These are phyloP conservation scores for Rhizopogon rudus DNA, from an alignment of 768 basidiomycete genomes.

Conservation along the genomic window DNA sequence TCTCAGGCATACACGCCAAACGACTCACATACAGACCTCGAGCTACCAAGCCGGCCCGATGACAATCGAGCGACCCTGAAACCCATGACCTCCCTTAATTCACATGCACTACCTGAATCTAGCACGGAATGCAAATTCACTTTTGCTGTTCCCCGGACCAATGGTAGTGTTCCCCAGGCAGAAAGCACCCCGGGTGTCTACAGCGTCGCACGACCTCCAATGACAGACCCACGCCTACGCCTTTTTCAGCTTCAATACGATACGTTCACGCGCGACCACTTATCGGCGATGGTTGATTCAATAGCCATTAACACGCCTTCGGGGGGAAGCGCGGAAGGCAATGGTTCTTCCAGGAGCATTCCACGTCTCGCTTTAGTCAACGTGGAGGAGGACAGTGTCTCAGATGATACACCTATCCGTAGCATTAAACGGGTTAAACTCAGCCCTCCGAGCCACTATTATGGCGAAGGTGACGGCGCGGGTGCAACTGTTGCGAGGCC, in stretches of 20 bases:
- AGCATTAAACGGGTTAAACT: conserved; percentile 80
- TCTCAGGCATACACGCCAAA: conserved; percentile 31
- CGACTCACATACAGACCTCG: conserved; percentile 22
- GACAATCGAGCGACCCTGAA: conserved; percentile 6
- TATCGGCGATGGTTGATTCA: conserved; percentile 91
- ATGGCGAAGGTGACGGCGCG: conserved; percentile 44
- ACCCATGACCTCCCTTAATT: conserved; percentile 8
- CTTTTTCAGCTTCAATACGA: conserved; percentile 95
- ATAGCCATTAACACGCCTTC: conserved; percentile 81
- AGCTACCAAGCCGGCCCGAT: conserved; percentile 9
- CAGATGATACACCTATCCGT: conserved; percentile 49
- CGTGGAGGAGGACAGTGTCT: conserved; percentile 39
- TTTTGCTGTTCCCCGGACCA: conserved; percentile 57
- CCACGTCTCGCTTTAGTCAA: conserved; percentile 38
- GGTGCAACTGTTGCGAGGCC: conserved; percentile 47
- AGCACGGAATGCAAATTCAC: conserved; percentile 64
- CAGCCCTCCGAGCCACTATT: conserved; percentile 60
- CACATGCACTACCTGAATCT: conserved; percentile 7
- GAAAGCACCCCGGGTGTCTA: conserved; percentile 50
- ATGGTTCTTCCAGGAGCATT: conserved; percentile 42
- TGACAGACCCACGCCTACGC: conserved; percentile 71
- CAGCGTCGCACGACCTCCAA: conserved; percentile 25
- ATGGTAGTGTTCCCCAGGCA: conserved; percentile 41
- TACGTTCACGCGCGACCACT: conserved; percentile 91
- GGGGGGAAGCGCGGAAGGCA: conserved; percentile 40